phyloP scores from a whole-genome alignment of 75 land plant species.

The Pinus albicaulis region DNA sequence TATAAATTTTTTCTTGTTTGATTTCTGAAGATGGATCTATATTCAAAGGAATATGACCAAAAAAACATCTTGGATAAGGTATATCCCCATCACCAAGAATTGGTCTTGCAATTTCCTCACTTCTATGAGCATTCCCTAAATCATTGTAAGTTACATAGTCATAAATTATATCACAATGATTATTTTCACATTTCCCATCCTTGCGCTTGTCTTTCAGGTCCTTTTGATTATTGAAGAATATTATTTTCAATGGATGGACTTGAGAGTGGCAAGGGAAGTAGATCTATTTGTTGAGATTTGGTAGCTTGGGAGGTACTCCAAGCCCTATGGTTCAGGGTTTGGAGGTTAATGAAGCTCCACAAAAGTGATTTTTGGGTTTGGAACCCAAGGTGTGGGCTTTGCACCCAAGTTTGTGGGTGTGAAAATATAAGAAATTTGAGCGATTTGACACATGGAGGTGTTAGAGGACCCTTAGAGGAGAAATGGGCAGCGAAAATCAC shows the following conservation, averaged over 20 bases:
- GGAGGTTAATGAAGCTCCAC: too few species aligned
- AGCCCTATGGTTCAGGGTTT: too few species aligned
- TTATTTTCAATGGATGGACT: slow-evolving; percentile 65
- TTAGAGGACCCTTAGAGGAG: too few species aligned
- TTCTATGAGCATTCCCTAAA: slow-evolving; percentile 71
- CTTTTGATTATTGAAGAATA: slow-evolving; percentile 71
- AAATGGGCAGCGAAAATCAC: too few species aligned
- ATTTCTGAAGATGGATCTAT: slow-evolving; percentile 55
- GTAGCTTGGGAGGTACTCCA: too few species aligned
- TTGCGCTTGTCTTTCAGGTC: slow-evolving; percentile 50
- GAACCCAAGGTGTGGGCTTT: too few species aligned
- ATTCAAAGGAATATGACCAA: slow-evolving; percentile 48
- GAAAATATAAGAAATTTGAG: too few species aligned
- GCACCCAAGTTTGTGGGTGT: too few species aligned
- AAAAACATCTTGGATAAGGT: slow-evolving; percentile 75
- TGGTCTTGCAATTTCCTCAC: slow-evolving; percentile 39
- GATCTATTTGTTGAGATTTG: slow-evolving; percentile 8
- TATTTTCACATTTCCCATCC: slow-evolving; percentile 55
- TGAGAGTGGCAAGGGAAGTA: slow-evolving; percentile 85
- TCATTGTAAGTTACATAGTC: slow-evolving; percentile 81
- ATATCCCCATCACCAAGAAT: slow-evolving; percentile 33
- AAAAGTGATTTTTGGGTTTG: too few species aligned
- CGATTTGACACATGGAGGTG: too few species aligned
- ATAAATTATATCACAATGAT: slow-evolving; percentile 63
- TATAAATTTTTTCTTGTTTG: slow-evolving; percentile 46